A percentile compares a stretch with the other conserved stretches of the same genome.
Conservation (phyloP, 2,329 filamentous ascomycete genomes). For the Emmonsiellopsis sp. region DNA sequence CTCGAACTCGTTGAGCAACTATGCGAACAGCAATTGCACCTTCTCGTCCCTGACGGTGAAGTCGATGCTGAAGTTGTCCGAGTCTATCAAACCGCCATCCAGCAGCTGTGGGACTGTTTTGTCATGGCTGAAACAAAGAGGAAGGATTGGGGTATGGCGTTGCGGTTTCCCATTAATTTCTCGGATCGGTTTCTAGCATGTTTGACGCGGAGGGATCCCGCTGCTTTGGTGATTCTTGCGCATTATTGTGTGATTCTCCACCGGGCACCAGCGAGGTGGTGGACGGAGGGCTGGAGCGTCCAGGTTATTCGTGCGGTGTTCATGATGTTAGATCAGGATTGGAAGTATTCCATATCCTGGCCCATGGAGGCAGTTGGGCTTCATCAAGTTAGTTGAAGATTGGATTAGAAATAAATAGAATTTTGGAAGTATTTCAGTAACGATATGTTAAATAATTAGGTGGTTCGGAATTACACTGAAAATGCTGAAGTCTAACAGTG, state of each 20-base stretch:
- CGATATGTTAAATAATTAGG: too few species aligned
- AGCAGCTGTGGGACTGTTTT: conserved; percentile 10
- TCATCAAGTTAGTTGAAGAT: too few species aligned
- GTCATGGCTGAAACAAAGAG: conserved; percentile 11
- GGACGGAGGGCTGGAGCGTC: conserved; percentile 12
- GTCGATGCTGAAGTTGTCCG: background rate
- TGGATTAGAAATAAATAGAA: too few species aligned
- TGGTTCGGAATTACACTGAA: too few species aligned
- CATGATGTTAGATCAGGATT: conserved; percentile 4
- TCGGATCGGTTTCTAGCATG: conserved; percentile 16
- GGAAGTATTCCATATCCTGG: conserved; percentile 8
- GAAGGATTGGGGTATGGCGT: conserved; percentile 10
- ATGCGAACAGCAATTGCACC: background rate
- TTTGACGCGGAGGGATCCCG: conserved; percentile 20
- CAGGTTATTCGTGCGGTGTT: conserved; percentile 9
- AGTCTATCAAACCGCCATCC: conserved; percentile 5
- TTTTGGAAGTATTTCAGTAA: too few species aligned
- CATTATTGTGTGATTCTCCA: conserved; percentile 27
- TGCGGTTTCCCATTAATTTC: conserved; percentile 10
- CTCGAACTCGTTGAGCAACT: conserved; percentile 9
- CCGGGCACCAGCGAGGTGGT: conserved; percentile 11
- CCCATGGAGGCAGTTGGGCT: conserved; percentile 7
- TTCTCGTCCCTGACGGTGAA: background rate
- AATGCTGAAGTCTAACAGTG: too few species aligned
- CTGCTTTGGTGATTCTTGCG: conserved; percentile 28